A percentile compares a stretch with the other conserved stretches of the same genome.
phyloP scores from a whole-genome alignment of 768 basidiomycete species.

The Leccinum truebloodii region DNA sequence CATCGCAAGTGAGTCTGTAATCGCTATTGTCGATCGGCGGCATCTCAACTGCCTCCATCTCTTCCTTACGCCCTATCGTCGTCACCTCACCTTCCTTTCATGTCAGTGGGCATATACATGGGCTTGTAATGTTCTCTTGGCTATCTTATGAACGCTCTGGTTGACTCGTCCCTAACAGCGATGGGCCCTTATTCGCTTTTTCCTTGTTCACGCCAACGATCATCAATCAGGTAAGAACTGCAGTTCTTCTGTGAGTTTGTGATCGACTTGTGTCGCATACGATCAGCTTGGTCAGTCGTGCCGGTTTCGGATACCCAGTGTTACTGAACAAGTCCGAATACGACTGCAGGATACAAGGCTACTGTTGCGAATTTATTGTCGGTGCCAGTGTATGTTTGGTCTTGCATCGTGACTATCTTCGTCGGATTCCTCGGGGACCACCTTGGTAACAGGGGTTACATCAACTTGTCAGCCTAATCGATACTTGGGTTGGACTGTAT shows the following conservation, averaged over 20 bases:
- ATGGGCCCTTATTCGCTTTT: conserved; percentile 55
- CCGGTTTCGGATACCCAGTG: neutral
- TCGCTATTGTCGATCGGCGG: conserved; percentile 6
- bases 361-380: conserved; percentile 73
- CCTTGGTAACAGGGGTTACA: conserved; percentile 52
- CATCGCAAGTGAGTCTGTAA: conserved; percentile 52
- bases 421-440: conserved; percentile 67
- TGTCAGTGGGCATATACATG: conserved; percentile 67
- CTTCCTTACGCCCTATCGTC: neutral
- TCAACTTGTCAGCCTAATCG: conserved; percentile 53
- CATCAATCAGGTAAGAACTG: conserved; percentile 49
- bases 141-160: neutral
- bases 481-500: neutral
- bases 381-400: conserved; percentile 77
- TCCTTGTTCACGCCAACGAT: conserved; percentile 51
- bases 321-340: neutral
- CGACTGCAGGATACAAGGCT: conserved; percentile 51
- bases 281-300: conserved; percentile 23
- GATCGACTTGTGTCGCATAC: neutral
- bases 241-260: neutral
- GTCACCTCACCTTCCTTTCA: neutral
- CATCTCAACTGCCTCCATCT: neutral
- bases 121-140: conserved; percentile 52
- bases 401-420: conserved; percentile 62
- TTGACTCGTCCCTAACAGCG: conserved; percentile 32